Conservation (phyloP, 139 green algal species). For the Chlamydomonas applanata region DNA sequence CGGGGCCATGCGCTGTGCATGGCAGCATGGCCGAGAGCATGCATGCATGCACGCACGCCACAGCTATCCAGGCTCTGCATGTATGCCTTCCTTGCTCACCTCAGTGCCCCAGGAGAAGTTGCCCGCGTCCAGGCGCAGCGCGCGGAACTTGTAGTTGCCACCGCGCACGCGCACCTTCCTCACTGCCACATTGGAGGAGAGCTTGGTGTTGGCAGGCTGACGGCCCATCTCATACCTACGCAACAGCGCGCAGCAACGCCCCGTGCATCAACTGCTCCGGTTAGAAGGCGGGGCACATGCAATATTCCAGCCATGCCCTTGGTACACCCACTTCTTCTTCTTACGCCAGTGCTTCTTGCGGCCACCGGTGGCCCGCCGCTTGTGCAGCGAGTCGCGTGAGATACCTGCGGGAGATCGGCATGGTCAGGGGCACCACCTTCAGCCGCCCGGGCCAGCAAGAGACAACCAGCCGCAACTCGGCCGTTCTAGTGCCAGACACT, state of each 20-base stretch:
- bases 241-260: no score
- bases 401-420: slow-evolving; percentile 78
- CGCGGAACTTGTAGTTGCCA: slow-evolving; percentile 98
- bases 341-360: slow-evolving; percentile 97
- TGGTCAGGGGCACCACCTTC: no score
- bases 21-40: background rate
- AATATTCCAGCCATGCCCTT: no score
- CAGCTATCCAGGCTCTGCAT: background rate
- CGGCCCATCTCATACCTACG: slow-evolving; percentile 96
- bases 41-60: background rate
- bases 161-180: slow-evolving; percentile 88
- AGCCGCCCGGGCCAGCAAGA: no score
- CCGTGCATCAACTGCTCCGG: background rate
- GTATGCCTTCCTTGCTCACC: slow-evolving; percentile 22
- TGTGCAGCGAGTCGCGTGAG: slow-evolving; percentile 96
- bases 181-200: slow-evolving; percentile 88
- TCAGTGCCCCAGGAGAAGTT: slow-evolving; percentile 93
- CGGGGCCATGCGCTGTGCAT: background rate
- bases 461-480: no score
- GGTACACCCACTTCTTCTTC: slow-evolving; percentile 92
- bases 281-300: background rate
- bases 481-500: no score
- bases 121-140: slow-evolving; percentile 92
- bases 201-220: slow-evolving; percentile 94
- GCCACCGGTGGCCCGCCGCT: slow-evolving; percentile 92